phyloP scores from a whole-genome alignment of 1,284 basidiomycete species.

The Cystobasidium pallidum region DNA sequence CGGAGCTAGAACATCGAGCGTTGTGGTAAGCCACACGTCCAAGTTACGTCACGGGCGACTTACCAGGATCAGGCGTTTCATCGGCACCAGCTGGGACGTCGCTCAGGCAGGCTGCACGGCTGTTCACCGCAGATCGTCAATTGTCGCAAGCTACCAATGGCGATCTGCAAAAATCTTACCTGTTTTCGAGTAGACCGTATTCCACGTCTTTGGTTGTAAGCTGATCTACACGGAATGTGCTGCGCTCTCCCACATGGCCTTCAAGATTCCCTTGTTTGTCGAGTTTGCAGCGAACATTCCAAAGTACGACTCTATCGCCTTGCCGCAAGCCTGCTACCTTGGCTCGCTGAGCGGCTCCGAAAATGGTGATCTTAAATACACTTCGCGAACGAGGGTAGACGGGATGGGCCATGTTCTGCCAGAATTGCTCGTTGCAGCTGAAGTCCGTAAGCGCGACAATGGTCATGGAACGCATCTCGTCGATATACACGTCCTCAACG shows the following conservation, averaged over 20 bases:
- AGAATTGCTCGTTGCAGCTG: conserved; percentile 13
- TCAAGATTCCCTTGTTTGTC: conserved; percentile 25
- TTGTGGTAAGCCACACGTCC: neutral
- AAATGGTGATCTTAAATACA: conserved; percentile 17
- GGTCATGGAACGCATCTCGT: neutral
- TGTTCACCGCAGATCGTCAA: neutral
- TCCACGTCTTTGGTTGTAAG: conserved; percentile 6
- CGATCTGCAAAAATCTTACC: neutral
- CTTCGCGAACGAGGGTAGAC: conserved; percentile 16
- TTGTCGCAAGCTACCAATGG: neutral
- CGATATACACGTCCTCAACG: neutral
- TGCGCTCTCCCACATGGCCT: conserved; percentile 29
- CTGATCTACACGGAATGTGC: conserved; percentile 8
- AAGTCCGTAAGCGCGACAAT: conserved; percentile 28
- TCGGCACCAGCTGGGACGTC: neutral
- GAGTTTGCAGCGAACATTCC: conserved; percentile 16
- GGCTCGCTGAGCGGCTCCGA: neutral
- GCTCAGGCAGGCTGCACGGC: neutral
- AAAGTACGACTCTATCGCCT: conserved; percentile 24
- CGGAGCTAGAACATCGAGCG: neutral
- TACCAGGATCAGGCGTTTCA: neutral
- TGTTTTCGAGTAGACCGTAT: neutral
- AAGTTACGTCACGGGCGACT: neutral
- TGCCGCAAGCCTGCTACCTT: conserved; percentile 1
- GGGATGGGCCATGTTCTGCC: neutral